phyloP scores from a whole-genome alignment of 306 rosid genomes.

The Erythrophleum fordii region DNA sequence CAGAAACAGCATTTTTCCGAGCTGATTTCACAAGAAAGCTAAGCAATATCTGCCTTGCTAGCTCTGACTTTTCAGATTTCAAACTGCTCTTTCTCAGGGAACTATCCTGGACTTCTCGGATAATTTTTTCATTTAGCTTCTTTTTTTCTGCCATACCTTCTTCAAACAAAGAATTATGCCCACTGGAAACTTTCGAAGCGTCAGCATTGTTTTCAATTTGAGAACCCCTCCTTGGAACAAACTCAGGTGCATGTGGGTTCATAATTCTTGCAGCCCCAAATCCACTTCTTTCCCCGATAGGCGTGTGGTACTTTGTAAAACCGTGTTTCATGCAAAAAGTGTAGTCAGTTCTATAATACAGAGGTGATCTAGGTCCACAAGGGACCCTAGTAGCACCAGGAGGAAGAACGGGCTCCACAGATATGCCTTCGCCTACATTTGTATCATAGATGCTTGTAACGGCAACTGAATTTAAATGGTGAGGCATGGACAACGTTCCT shows the following conservation, averaged over 20 bases:
- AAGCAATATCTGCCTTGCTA: slow-evolving; percentile 87
- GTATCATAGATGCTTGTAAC: slow-evolving; percentile 61
- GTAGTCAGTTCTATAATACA: slow-evolving; percentile 66
- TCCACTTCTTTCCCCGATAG: slow-evolving; percentile 55
- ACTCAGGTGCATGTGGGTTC: slow-evolving; percentile 95
- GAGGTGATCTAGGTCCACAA: slow-evolving; percentile 82
- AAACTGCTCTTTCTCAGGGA: slow-evolving; percentile 52
- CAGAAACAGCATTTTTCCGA: slow-evolving; percentile 56
- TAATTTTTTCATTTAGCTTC: slow-evolving; percentile 30
- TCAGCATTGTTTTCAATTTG: too few species aligned
- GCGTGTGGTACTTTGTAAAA: slow-evolving; percentile 44
- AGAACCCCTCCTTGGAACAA: slow-evolving; percentile 61
- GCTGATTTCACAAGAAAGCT: slow-evolving; percentile 88
- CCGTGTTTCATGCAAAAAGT: slow-evolving; percentile 71
- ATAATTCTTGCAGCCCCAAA: slow-evolving; percentile 64
- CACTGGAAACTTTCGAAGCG: slow-evolving; percentile 32
- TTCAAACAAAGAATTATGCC: neutral
- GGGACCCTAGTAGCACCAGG: slow-evolving; percentile 76
- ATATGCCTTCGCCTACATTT: slow-evolving; percentile 64
- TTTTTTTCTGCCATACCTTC: slow-evolving; percentile 45
- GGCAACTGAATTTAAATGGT: slow-evolving; percentile 54
- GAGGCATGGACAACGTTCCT: slow-evolving; percentile 50
- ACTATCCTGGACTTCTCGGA: slow-evolving; percentile 26
- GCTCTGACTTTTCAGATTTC: slow-evolving; percentile 73
- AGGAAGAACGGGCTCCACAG: slow-evolving; percentile 66